phyloP scores from a whole-genome alignment of 192 early-diverging fungal genomes.

The Fimicolochytrium jonesii region DNA sequence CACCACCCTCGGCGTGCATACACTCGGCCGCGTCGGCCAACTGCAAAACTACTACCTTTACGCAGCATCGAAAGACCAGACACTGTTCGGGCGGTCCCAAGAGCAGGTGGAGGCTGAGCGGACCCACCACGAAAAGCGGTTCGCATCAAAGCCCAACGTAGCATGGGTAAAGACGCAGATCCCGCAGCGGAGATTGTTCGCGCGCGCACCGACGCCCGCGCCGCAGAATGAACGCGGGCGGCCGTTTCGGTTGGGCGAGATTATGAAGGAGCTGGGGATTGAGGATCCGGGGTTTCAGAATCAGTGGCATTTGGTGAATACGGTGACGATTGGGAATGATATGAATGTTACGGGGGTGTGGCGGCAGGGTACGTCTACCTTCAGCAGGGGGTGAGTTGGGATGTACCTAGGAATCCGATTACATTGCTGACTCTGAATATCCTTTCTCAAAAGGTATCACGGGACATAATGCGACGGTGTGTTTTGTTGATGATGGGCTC shows the following conservation, averaged over 20 bases:
- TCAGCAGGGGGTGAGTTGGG: no score
- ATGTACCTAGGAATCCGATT: no score
- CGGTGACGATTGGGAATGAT: constrained; percentile 62
- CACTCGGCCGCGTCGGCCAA: constrained; percentile 63
- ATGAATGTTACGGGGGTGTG: constrained; percentile 93
- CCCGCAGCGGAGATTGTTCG: constrained; percentile 36
- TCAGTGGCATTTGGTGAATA: constrained; percentile 79
- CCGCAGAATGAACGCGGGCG: constrained; percentile 14
- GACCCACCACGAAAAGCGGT: background rate
- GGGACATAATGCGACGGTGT: constrained; percentile 81
- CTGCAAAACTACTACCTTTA: constrained; percentile 62
- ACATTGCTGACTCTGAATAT: no score
- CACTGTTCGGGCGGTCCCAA: no score
- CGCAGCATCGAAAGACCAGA: constrained; percentile 40
- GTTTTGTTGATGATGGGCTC: constrained; percentile 93
- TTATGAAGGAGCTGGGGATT: constrained; percentile 47
- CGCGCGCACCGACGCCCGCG: constrained; percentile 21
- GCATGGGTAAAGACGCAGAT: constrained; percentile 39
- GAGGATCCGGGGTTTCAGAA: constrained; percentile 68
- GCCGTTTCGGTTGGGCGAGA: constrained; percentile 24
- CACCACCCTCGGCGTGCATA: constrained; percentile 17
- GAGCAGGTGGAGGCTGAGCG: background rate
- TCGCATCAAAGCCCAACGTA: constrained; percentile 14
- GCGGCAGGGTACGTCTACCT: constrained; percentile 70
- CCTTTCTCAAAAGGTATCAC: constrained; percentile 64